Base-by-base conservation (phyloP, 257 asterid species). In the Striga asiatica region DNA sequence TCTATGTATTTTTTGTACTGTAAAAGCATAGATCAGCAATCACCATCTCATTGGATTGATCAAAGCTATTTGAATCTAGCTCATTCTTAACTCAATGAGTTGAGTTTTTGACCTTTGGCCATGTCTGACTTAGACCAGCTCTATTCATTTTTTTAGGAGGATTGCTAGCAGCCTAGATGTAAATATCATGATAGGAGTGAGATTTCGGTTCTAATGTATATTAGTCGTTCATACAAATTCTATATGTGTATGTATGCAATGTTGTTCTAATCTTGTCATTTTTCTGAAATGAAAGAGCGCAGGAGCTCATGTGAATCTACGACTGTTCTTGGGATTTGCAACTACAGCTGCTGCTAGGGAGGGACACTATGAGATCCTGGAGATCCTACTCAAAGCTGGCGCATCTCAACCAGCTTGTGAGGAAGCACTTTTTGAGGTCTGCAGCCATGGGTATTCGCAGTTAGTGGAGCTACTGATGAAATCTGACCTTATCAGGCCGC, bases 391-490 rank as follows among this genome's bases (percentile, higher is more conserved):
- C 49, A 81, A 78, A 69, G 81, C 92, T 21, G 95, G 95, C 59
- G 81, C 95, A 27, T 83, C 78, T 62, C 95, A 86, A 54, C 81
- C 76, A n/a, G 88, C 94, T 66, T 86, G 94, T 52, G 95, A 86
- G 77, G 91, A 85, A 62, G 94, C 94, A 20, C 67, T 85, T 49
- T 61, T 85, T 52, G 95, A 85, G 70, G 92, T 81, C 53, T 65
- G 94, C 83, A 76, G 60, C 68, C 83, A 83, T 58, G 95, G 95
- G 19, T 66, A 80, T 58, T 69, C 79, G 13, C 74, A 69, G 20
- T 32, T 72, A 28, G 82, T 73, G 27, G 81, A 78, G 73, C 70
- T 69, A 64, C 85, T 86, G 14, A 86, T 83, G 85, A 74, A 64
- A 41, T 72, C 92, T 58, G 92, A 86, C 54, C 79, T 86, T 52